A percentile compares a stretch with the other conserved stretches of the same genome.
phyloP scores from a whole-genome alignment of 1,139 yeast genomes.

The Meyerozyma elateridarum region DNA sequence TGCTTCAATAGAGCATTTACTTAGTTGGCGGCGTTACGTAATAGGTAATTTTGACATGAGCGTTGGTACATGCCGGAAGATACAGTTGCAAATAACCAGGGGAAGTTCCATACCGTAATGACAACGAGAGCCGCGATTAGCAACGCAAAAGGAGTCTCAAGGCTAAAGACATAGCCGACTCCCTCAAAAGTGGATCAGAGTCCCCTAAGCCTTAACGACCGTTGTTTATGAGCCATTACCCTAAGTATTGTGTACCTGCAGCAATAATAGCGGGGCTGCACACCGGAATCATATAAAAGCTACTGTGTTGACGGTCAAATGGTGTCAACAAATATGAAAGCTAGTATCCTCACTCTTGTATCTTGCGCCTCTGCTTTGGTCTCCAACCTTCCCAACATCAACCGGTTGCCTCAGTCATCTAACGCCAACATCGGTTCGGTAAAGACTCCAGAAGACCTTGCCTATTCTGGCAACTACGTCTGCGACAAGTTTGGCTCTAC shows the following conservation, averaged over 20 bases:
- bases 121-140: too few relatives aligned
- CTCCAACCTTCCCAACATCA: slow-evolving; percentile 13
- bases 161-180: too few relatives aligned
- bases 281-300: not conserved
- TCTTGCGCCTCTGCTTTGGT: slow-evolving; percentile 8
- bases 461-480: slow-evolving; percentile 15
- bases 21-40: not conserved
- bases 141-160: too few relatives aligned
- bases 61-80: too few relatives aligned
- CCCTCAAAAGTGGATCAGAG: not conserved
- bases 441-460: slow-evolving; percentile 13
- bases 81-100: too few relatives aligned
- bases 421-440: slow-evolving; percentile 7
- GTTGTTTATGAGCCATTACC: not conserved
- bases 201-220: not conserved
- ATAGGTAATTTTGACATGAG: too few relatives aligned
- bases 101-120: too few relatives aligned
- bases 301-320: not conserved
- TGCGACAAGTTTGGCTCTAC: slow-evolving; percentile 18
- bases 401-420: slow-evolving; percentile 5
- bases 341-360: slow-evolving; percentile 4
- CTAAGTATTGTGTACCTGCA: slow-evolving; percentile 7
- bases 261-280: not conserved
- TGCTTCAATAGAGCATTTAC: not conserved
- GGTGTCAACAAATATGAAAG: not conserved